A percentile compares a stretch with the other conserved stretches of the same genome.
Conservation (phyloP, 2,329 filamentous ascomycete species). For the Penicillium sp. region DNA sequence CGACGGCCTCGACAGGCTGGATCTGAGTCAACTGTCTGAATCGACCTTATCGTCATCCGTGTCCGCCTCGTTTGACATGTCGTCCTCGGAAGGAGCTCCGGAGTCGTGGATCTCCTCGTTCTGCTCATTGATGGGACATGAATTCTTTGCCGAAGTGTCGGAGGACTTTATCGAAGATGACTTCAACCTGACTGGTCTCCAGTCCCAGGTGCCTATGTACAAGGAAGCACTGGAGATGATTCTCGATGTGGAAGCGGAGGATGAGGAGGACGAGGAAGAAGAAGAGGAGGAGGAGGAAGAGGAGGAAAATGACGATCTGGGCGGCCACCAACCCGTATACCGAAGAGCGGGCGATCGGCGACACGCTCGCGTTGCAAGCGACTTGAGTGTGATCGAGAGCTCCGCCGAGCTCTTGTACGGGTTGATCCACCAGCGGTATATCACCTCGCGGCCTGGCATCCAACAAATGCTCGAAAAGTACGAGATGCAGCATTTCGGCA, state of each 20-base stretch:
- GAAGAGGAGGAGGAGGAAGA: slow-evolving; percentile 64
- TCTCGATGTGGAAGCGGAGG: slow-evolving; percentile 93
- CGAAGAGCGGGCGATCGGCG: slow-evolving; percentile 62
- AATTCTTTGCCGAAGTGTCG: slow-evolving; percentile 98
- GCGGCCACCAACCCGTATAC: slow-evolving; percentile 50
- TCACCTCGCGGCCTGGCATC: slow-evolving; percentile 91
- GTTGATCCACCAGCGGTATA: slow-evolving; percentile 96
- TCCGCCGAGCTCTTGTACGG: slow-evolving; percentile 98
- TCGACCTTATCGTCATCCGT: slow-evolving; percentile 40
- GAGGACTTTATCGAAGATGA: slow-evolving; percentile 99
- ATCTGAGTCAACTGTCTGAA: slow-evolving; percentile 46
- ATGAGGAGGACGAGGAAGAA: slow-evolving; percentile 65
- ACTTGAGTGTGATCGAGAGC: slow-evolving; percentile 91
- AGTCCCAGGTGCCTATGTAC: slow-evolving; percentile 96
- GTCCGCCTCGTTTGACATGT: slow-evolving; percentile 44
- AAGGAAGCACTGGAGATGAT: slow-evolving; percentile 99
- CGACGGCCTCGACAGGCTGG: slow-evolving; percentile 48
- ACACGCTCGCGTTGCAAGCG: slow-evolving; percentile 82
- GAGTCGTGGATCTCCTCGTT: slow-evolving; percentile 99
- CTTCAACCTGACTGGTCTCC: slow-evolving; percentile 94
- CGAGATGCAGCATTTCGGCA: slow-evolving; percentile 91
- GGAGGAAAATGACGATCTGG: slow-evolving; percentile 66
- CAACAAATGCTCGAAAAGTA: slow-evolving; percentile 99
- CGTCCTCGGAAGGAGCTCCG: slow-evolving; percentile 49
- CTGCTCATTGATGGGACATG: slow-evolving; percentile 90